These are phyloP conservation scores for Ganoderma resinaceum DNA, from an alignment of 1,284 basidiomycete species.

Conservation along the genomic window DNA sequence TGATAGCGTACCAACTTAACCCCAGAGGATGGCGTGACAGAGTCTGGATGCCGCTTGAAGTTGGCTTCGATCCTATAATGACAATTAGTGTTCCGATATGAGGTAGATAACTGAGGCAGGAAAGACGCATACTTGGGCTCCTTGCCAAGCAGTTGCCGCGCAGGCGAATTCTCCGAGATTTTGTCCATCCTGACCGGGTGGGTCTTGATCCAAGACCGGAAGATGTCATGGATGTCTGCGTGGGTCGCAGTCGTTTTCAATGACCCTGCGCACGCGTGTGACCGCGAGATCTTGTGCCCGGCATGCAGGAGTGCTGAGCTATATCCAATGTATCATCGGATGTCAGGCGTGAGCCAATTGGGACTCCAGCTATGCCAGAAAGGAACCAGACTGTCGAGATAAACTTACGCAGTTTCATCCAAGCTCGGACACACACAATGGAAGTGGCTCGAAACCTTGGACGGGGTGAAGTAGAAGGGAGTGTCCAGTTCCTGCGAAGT, in stretches of 20 bases:
- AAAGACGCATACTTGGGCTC: conserved; percentile 61
- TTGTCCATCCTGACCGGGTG: conserved; percentile 89
- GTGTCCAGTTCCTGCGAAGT: conserved; percentile 72
- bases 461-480: conserved; percentile 94
- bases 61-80: conserved; percentile 67
- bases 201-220: conserved; percentile 82
- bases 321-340: conserved; percentile 12
- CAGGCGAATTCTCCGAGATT: conserved; percentile 74
- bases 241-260: conserved; percentile 89
- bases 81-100: conserved; percentile 8
- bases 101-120: background rate
- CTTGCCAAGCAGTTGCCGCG: conserved; percentile 68
- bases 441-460: conserved; percentile 83
- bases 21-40: conserved; percentile 62
- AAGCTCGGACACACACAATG: conserved; percentile 84
- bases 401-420: conserved; percentile 75
- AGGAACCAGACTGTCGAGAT: background rate
- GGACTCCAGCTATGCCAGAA: background rate
- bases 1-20: conserved; percentile 91
- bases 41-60: conserved; percentile 76
- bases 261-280: conserved; percentile 89
- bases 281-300: conserved; percentile 86
- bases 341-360: background rate
- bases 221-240: conserved; percentile 81
- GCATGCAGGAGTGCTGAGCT: conserved; percentile 91